Evolutionary conservation across 164 flowering plant species (phyloP), one percentile per base, ranked within the genome.

Genomic region (Echeveria elegans): DNA sequence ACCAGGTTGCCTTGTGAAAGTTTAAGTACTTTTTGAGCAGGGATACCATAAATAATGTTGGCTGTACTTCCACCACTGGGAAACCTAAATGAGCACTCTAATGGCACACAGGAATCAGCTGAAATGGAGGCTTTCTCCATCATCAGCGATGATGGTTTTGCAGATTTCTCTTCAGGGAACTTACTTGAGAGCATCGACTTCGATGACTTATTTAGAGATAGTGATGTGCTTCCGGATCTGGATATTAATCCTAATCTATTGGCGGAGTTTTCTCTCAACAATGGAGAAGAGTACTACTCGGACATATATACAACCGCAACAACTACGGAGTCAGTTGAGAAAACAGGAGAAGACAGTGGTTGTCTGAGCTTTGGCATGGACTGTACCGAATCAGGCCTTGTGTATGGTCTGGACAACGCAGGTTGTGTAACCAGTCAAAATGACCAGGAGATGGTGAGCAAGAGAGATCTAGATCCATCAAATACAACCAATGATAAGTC

Each of bases 221-320:
- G 80, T 6, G 88, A 90, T 47, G 69, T 79, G 47, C 68, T 90
- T 63, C 98, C 92, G 15, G 94, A 86, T 74, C 76, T 93, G 86
- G 96, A 88, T 76, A 79, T 90, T 84, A 95, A 92, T 80, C 80
- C 91, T 18, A 94, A 92, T 29, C 67, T 92, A 65, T 78, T 88
- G 1, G 85, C 92, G 0, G 93, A 86, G 23, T 86, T 84, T 64
- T 82, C 96, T 0, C 48, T 70, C 56, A 80, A 83, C 71, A 76
- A 81, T 6, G 82, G 84, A 7, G 87, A 85, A 38, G 87, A 82
- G 30, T 84, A 83, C 30, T 65, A 36, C 41, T 85, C 88, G 18
- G 80, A 81, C 10, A 19, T 67, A 37, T 75, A 73, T 58, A 62
- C 72, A 5, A 70, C 78, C 31, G 12, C 72, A 3, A 70, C 79